Base-by-base conservation (phyloP, 495 filamentous ascomycete genomes). In the Penicillium odoratum region DNA sequence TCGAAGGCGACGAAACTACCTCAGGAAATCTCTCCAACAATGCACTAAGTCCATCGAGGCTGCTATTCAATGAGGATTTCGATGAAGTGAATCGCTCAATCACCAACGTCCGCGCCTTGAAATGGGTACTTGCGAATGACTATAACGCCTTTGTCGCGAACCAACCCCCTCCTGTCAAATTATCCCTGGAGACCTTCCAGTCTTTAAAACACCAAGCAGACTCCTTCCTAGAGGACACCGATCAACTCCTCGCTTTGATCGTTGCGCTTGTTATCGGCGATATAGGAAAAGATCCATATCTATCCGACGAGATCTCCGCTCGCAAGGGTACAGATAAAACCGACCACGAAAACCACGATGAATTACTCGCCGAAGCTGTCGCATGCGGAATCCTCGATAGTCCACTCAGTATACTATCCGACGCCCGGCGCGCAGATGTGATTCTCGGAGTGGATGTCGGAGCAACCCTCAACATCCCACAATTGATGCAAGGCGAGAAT, bases 401-500 rank as follows among this genome's bases (percentile, higher is more conserved):
- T n/a, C 5, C 65, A 53, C 33, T 29, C 66, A 11, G 49, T 59
- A 29, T 43, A 29, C 33, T 66, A 67, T 6, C 52, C 55, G 3
- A 48, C 31, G 55, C 15, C 16, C 29, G n/a, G 5, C 51, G 48
- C 8, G 53, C 36, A 29, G 64, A 68, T 29, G 53, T 82, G 47
- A 61, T 82, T 7, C 63, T 61, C 26, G 67, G 73, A 47, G 62
- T 74, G 51, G 58, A 71, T 36, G 59, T 80, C 4, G 80, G 78
- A 33, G 71, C 74, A 2, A 69, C 69, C 0, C 70, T 83, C 51
- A 74, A 75, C 55, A 64, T 73, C 36, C 60, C 65, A 3, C 72
- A 74, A 44, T 49, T 74, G 5, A 72, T 64, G 3, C 72, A 74
- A 38, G 72, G 66, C 5, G 72, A 75, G 48, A 70, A 66, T 52